Evolutionary conservation across 257 asterid genomes (phyloP).

Genomic region (Anisodus acutangulus): DNA sequence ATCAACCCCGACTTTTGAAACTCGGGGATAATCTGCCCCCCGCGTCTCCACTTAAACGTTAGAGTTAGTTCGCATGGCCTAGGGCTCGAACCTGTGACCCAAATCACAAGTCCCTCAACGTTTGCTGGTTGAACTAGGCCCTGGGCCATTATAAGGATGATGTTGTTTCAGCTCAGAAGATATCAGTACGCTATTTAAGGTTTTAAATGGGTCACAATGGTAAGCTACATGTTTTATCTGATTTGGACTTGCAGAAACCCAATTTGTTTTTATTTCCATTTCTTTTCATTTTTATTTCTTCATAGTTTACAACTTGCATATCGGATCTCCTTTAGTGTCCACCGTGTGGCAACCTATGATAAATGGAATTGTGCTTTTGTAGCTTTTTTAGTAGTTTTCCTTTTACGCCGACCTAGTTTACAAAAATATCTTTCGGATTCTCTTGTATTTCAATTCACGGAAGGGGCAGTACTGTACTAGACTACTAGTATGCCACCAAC

Average conservation of each 20-base stretch:
- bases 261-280: background rate
- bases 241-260: background rate
- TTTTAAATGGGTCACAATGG: background rate
- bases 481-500: background rate
- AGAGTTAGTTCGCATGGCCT: background rate
- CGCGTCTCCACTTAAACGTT: background rate
- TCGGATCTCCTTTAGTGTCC: background rate
- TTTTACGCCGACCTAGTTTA: conserved; percentile 11
- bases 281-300: too few species aligned
- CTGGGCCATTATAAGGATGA: background rate
- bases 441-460: background rate
- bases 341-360: background rate
- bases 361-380: background rate
- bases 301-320: background rate
- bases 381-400: background rate
- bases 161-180: background rate
- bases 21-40: background rate
- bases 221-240: conserved; percentile 3
- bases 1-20: background rate
- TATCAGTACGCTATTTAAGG: background rate
- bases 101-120: background rate
- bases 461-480: background rate
- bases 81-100: background rate
- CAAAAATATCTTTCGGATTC: background rate
- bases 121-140: background rate